Percentiles rank a stretch among this genome's conserved stretches.
Evolutionary conservation across 2,329 filamentous ascomycete species (phyloP).

Genomic region (Neospermospora avenae): DNA sequence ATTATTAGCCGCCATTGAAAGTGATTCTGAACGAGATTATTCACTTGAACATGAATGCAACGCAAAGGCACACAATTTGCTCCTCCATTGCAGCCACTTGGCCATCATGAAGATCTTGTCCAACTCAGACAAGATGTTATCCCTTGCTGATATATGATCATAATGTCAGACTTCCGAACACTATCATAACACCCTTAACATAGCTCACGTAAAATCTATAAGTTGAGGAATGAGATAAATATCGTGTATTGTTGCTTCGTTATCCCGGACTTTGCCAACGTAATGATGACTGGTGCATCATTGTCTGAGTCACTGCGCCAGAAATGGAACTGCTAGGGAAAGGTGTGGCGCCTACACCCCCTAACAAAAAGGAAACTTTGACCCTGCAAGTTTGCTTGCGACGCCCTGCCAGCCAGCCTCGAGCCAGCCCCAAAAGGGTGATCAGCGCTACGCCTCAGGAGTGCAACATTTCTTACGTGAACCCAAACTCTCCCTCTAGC

Average conservation of each 20-base stretch:
- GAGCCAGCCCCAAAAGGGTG: neutral
- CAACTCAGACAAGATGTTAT: neutral
- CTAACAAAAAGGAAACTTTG: neutral
- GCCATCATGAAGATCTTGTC: neutral
- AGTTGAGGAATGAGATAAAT: neutral
- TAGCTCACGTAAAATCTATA: too few species aligned
- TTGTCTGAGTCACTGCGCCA: too few species aligned
- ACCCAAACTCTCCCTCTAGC: too few species aligned
- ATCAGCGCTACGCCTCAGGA: neutral
- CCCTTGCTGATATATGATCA: neutral
- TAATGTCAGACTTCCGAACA: neutral
- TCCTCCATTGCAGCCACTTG: neutral
- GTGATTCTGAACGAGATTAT: neutral
- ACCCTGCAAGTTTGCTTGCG: neutral
- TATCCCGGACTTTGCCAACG: too few species aligned
- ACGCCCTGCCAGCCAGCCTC: neutral
- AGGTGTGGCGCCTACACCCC: neutral
- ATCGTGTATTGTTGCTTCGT: neutral
- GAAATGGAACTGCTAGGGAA: too few species aligned
- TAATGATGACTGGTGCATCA: too few species aligned
- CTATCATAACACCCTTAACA: too few species aligned
- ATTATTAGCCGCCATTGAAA: neutral
- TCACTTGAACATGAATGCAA: neutral
- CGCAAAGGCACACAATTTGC: neutral
- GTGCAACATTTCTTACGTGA: neutral